These are phyloP conservation scores for Toxoplasma gondii DNA, from an alignment of 169 alveolate species.

Conservation along the genomic window DNA sequence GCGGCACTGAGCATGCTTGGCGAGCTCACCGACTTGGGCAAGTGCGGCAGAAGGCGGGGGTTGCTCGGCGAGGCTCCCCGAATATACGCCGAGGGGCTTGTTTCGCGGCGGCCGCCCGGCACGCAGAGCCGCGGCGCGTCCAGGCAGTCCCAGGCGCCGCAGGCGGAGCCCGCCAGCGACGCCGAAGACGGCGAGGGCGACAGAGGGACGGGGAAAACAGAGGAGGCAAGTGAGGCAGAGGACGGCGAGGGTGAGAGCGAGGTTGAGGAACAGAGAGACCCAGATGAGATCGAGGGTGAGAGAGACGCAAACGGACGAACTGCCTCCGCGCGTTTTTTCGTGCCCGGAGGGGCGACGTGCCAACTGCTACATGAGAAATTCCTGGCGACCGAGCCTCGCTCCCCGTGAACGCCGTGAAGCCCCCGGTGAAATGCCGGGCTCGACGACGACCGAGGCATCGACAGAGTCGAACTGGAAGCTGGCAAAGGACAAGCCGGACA, in stretches of 20 bases:
- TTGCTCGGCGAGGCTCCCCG: background rate
- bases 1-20: background rate
- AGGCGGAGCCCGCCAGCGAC: background rate
- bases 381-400: background rate
- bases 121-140: background rate
- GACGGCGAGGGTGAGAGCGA: background rate
- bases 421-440: background rate
- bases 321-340: no score
- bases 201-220: background rate
- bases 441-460: conserved; percentile 1
- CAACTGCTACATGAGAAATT: no score
- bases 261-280: background rate
- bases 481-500: background rate
- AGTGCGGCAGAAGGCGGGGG: background rate
- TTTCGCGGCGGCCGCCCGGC: no score
- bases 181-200: conserved; percentile 1
- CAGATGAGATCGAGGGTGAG: background rate
- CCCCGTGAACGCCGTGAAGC: background rate
- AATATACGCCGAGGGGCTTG: no score
- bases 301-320: background rate
- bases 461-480: background rate
- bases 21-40: background rate
- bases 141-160: background rate
- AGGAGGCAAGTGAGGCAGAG: background rate
- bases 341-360: no score